These are phyloP conservation scores for Zychaea mexicana DNA, from an alignment of 371 early-diverging fungal genomes.

Conservation along the genomic window DNA sequence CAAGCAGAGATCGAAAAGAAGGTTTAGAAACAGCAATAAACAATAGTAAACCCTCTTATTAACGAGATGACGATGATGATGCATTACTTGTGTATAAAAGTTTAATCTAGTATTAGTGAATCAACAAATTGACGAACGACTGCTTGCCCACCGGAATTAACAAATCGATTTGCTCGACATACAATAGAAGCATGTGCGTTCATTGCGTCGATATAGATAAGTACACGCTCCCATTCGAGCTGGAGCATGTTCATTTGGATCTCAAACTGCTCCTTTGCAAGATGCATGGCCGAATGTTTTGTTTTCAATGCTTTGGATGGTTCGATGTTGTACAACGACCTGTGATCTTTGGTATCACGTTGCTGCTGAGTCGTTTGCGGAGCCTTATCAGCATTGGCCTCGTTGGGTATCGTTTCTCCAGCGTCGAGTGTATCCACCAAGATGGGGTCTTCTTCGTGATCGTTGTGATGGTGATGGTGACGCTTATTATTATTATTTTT, in stretches of 20 bases:
- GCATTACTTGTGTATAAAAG: too few relatives aligned
- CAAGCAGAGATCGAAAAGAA: conserved; percentile 44
- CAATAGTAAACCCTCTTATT: background rate
- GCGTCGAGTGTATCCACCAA: conserved; percentile 21
- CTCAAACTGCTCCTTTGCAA: background rate
- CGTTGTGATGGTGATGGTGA: background rate
- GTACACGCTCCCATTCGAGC: conserved; percentile 52
- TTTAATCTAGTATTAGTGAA: conserved; percentile 6
- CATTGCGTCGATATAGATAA: conserved; percentile 42
- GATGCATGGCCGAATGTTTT: background rate
- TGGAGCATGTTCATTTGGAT: conserved; percentile 24
- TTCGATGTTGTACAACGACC: background rate
- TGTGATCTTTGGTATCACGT: background rate
- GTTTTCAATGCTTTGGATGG: background rate
- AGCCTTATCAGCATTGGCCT: background rate
- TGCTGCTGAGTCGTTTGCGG: background rate
- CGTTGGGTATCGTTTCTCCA: conserved; percentile 11
- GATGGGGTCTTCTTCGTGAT: conserved; percentile 14
- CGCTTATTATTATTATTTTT: background rate
- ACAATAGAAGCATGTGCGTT: conserved; percentile 68
- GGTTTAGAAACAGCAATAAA: background rate
- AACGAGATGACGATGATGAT: background rate
- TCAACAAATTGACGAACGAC: conserved; percentile 26
- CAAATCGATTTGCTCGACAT: conserved; percentile 21
- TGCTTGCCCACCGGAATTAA: conserved; percentile 15